Evolutionary conservation across 2,329 filamentous ascomycete genomes (phyloP).

Genomic region (Triangularia verruculosa): DNA sequence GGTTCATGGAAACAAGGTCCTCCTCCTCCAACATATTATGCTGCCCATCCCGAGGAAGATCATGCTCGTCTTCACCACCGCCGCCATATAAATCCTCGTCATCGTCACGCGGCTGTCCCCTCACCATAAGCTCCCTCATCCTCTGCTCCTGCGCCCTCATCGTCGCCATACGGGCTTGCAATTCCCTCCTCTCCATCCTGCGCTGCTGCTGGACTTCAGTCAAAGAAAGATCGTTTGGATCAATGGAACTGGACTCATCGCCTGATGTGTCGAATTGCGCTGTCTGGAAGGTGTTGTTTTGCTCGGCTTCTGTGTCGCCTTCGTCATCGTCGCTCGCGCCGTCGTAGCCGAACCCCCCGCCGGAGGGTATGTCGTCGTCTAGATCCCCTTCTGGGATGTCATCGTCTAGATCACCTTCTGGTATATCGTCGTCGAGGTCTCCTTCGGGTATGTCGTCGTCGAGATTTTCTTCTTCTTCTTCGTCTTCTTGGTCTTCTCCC

Average conservation of each 20-base stretch:
- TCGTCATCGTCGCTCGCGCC: constrained; percentile 33
- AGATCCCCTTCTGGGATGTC: constrained; percentile 39
- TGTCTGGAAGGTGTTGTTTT: constrained; percentile 30
- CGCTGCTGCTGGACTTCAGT: neutral
- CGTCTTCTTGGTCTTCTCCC: neutral
- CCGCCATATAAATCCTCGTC: neutral
- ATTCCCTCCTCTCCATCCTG: constrained; percentile 36
- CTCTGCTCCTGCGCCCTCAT: constrained; percentile 60
- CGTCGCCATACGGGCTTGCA: constrained; percentile 48
- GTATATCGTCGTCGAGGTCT: constrained; percentile 72
- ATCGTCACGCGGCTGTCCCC: constrained; percentile 30
- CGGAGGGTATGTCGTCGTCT: neutral
- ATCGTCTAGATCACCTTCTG: constrained; percentile 52
- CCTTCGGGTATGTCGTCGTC: constrained; percentile 45
- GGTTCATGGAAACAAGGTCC: constrained; percentile 44
- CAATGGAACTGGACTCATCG: constrained; percentile 13
- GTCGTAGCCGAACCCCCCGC: neutral
- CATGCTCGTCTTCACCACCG: constrained; percentile 38
- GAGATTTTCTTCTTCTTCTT: constrained; percentile 35
- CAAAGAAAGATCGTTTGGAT: constrained; percentile 18
- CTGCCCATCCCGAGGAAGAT: constrained; percentile 37
- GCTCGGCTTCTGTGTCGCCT: constrained; percentile 40
- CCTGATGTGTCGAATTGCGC: constrained; percentile 27
- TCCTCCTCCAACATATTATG: constrained; percentile 63
- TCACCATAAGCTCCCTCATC: constrained; percentile 58